Base-by-base conservation (phyloP, 2,329 filamentous ascomycete species). In the Coniochaeta pulveracea region DNA sequence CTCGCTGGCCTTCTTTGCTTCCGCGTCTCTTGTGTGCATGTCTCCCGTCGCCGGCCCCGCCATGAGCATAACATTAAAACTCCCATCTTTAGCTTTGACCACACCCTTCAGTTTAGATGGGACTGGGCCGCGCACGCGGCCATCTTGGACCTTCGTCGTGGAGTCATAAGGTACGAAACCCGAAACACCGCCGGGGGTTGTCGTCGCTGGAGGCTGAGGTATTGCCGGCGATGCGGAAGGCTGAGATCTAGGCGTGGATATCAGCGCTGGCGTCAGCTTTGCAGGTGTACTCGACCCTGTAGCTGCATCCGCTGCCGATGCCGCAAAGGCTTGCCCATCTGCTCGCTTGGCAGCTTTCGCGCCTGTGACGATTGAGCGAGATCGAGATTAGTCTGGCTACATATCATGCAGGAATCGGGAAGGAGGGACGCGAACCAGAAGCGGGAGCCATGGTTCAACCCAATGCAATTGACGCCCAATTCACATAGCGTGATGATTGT, bases 31-130 rank as follows among this genome's bases (percentile, higher is more conserved):
- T 25, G 64, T 58, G 33, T 64, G 55, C 24, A 63, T 60, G 37
- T 64, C 60, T 40, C 57, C 54, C 47, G 54, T 60, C 36, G 56
- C 56, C 15, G 47, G 46, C 17, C 71, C 56, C 21, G 67, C 63
- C 58, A 79, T 75, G 36, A 76, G 70, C 64, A 79, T 75, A 25
- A 78, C 69, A 28, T 63, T 60, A 48, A 79, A 79, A 42, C 75
- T 76, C 18, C 73, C 73, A 38, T 69, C 69, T 44, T 64, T 66
- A 17, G 60, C 57, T 40, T 69, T 63, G 14, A 68, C 66, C 42
- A 67, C 70, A 38, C 70, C 69, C 47, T 76, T 73, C 34, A 78
- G 56, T 48, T 76, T 77, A 50, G 65, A 73, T 4, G 75, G 73
- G 3, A 78, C 64, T 2, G 72, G 69, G 39, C 76, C 75, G 36